phyloP scores from a whole-genome alignment of 148 eudicot genomes.

The Rhododendron griersonianum region DNA sequence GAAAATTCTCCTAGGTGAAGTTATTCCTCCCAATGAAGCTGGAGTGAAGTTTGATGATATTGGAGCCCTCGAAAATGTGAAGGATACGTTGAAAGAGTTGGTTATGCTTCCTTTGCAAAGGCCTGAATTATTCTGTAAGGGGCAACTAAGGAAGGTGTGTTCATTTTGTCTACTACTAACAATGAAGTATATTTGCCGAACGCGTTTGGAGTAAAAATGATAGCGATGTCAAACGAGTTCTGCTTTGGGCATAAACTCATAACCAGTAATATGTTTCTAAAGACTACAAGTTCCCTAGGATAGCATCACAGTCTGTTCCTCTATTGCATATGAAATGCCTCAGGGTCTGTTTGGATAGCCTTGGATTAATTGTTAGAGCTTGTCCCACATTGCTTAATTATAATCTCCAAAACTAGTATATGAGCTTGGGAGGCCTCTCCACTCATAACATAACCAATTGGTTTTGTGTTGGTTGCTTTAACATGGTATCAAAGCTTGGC shows the following conservation, averaged over 20 bases:
- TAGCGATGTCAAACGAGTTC: not conserved
- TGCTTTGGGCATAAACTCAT: not conserved
- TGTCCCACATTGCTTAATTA: not conserved
- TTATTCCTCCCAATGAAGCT: conserved; percentile 88
- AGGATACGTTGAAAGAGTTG: conserved; percentile 92
- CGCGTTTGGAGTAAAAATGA: not conserved
- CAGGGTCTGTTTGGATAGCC: not conserved
- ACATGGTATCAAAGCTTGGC: not conserved
- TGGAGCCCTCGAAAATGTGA: conserved; percentile 96
- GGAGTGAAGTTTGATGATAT: conserved; percentile 97
- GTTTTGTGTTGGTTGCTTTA: not conserved
- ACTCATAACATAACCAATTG: not conserved
- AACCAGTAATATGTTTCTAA: not conserved
- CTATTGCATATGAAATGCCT: not conserved
- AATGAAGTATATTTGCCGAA: not conserved
- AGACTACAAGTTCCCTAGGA: not conserved
- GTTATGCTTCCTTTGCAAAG: conserved; percentile 98
- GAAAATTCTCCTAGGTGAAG: conserved; percentile 80
- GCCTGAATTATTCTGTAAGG: conserved; percentile 95
- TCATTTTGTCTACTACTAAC: not conserved
- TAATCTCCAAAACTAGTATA: not conserved
- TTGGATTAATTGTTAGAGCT: not conserved
- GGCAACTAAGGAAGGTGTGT: conserved; percentile 83
- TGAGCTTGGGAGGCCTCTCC: not conserved
- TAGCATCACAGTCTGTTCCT: not conserved